Evolutionary conservation across 2,329 filamentous ascomycete genomes (phyloP), one percentile per base, ranked within the genome.

Genomic region (Cladophialophora yegresii): DNA sequence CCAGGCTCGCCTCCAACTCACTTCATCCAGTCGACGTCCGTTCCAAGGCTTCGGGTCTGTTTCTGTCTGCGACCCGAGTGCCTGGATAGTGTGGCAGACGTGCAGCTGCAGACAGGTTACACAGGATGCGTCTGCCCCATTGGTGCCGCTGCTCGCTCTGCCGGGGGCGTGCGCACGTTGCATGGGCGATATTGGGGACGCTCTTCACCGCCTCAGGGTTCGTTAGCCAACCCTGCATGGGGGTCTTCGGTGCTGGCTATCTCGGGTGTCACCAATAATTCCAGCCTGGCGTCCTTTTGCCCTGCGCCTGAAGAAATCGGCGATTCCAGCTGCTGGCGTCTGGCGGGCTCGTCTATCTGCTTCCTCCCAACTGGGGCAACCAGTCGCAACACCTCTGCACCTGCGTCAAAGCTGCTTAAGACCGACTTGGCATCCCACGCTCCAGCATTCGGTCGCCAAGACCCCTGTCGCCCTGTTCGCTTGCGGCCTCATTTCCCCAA

Each of bases 51-150:
- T 53, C 30, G 22, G n/a, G 23, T 45, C 50, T 51, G 51, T 40
- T 43, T 62, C 59, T 36, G 26, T 28, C 50, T 20, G 40, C 40
- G 59, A 49, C 59, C 59, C 59, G 59, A 62, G 30, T 62, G 23
- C 53, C 51, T 62, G 59, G 59, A 56, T 62, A 40, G 45, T 43
- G 58, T 33, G 30, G 57, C 55, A 49, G 55, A 30, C 22, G 40
- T 43, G 40, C 40, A 13, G 40, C 40, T 43, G 36, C 36, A 2
- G 16, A n/a, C 16, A n/a, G 36, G 36, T 43, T n/a, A 43, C 36
- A 43, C 36, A 43, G 6, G 36, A 43, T 16, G 16, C n/a, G 16
- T 6, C n/a, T 16, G 36, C 36, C 36, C 36, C 3, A 43, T 43
- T n/a, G 36, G 36, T 16, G 36, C 36, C 36, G 10, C 36, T n/a